Conservation (phyloP, 2,329 filamentous ascomycete genomes). For the Salinomyces thailandicus region DNA sequence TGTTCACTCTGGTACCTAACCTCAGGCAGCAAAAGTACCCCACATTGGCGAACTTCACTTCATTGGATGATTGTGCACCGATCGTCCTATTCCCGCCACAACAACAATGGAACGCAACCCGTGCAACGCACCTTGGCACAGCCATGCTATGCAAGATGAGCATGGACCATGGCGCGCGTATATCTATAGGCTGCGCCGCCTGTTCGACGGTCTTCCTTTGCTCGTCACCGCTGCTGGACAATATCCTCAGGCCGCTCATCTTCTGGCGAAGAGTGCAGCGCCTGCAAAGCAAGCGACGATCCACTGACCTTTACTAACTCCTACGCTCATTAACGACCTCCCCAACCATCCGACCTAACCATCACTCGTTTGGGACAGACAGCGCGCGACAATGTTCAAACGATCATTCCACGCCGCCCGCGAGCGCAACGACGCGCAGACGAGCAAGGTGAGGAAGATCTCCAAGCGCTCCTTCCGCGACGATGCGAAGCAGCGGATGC, state of each 20-base stretch:
- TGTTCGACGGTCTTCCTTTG: neutral
- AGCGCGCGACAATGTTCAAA: slow-evolving; percentile 65
- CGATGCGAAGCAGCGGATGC: slow-evolving; percentile 74
- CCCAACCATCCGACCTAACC: too few species aligned
- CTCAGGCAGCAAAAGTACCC: too few species aligned
- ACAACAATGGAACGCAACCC: too few species aligned
- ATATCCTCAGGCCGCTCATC: neutral
- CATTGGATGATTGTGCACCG: too few species aligned
- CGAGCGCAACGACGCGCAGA: slow-evolving; percentile 48
- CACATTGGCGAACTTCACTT: too few species aligned
- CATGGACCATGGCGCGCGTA: slow-evolving; percentile 11
- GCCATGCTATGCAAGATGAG: neutral
- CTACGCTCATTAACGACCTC: slow-evolving; percentile 34
- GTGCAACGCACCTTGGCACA: too few species aligned
- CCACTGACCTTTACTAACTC: slow-evolving; percentile 28
- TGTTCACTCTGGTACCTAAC: too few species aligned
- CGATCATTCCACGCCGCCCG: slow-evolving; percentile 73
- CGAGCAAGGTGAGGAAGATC: slow-evolving; percentile 77
- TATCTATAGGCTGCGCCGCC: neutral
- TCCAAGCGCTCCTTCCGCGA: slow-evolving; percentile 66
- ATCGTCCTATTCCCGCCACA: too few species aligned
- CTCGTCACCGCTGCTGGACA: neutral
- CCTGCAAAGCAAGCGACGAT: slow-evolving; percentile 40
- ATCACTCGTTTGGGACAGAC: slow-evolving; percentile 34
- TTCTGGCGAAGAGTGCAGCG: neutral